phyloP scores from a whole-genome alignment of 352 stramenopile genomes.

The Plasmopara halstedii region DNA sequence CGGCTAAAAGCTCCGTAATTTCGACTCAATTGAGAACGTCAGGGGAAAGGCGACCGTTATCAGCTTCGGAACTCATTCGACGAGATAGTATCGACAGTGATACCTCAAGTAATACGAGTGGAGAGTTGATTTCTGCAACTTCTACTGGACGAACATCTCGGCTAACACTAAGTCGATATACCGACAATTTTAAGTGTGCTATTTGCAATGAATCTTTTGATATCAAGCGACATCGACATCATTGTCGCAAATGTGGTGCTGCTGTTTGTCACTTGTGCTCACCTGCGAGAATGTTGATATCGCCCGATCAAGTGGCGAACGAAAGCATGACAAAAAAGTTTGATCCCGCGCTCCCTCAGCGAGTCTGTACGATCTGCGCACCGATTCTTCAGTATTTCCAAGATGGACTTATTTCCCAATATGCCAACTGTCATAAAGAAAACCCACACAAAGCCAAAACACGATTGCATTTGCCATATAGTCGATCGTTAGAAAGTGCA shows the following conservation, averaged over 20 bases:
- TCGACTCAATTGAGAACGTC: constrained; percentile 9
- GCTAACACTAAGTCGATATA: constrained; percentile 31
- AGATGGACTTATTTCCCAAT: constrained; percentile 55
- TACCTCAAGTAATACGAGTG: constrained; percentile 31
- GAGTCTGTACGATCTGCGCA: constrained; percentile 76
- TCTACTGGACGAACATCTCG: constrained; percentile 15
- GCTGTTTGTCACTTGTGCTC: constrained; percentile 65
- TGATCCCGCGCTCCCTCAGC: constrained; percentile 63
- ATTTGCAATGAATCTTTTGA: constrained; percentile 79
- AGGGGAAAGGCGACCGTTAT: constrained; percentile 30
- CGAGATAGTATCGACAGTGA: constrained; percentile 37
- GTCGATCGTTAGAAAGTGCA: constrained; percentile 63
- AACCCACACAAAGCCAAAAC: constrained; percentile 69
- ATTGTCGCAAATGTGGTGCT: constrained; percentile 67
- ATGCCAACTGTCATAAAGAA: constrained; percentile 78
- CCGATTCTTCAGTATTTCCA: constrained; percentile 71
- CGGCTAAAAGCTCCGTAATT: constrained; percentile 11
- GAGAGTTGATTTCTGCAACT: constrained; percentile 13
- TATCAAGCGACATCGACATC: constrained; percentile 60
- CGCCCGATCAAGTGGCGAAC: constrained; percentile 46
- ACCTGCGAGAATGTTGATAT: constrained; percentile 67
- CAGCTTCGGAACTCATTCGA: constrained; percentile 31
- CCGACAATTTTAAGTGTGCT: constrained; percentile 53
- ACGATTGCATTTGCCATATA: constrained; percentile 66
- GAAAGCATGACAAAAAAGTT: constrained; percentile 47